A percentile compares a stretch with the other conserved stretches of the same genome.
Conservation (phyloP, 495 filamentous ascomycete genomes). For the Hypoxylon fuscum region DNA sequence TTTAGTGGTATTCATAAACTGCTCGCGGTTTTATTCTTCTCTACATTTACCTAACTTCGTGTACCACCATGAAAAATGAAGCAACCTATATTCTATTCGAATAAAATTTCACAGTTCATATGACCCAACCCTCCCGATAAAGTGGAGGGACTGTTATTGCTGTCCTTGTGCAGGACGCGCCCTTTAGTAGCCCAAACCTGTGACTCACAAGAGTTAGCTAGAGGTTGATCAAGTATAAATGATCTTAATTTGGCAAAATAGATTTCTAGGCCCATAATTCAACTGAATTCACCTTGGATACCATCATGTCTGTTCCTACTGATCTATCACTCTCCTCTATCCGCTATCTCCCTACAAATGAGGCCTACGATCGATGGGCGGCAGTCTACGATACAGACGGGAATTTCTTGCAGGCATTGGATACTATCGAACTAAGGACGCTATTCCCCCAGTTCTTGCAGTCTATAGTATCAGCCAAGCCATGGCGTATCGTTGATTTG, state of each 20-base stretch:
- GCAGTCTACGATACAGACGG: conserved; percentile 72
- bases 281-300: background rate
- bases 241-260: background rate
- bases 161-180: background rate
- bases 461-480: conserved; percentile 38
- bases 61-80: no score
- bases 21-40: no score
- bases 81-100: no score
- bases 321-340: conserved; percentile 22
- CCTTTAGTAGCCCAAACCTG: conserved; percentile 1
- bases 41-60: no score
- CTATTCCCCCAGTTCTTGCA: conserved; percentile 65
- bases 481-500: conserved; percentile 63
- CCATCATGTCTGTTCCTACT: conserved; percentile 11
- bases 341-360: conserved; percentile 42
- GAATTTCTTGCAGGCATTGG: conserved; percentile 77
- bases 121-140: no score
- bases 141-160: no score
- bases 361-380: conserved; percentile 49
- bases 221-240: background rate
- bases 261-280: background rate
- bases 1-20: no score
- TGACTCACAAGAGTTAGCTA: conserved; percentile 17
- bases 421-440: conserved; percentile 64
- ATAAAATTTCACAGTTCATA: no score